These are phyloP conservation scores for Casuarina equisetifolia DNA, from an alignment of 306 rosid species.

Conservation along the genomic window DNA sequence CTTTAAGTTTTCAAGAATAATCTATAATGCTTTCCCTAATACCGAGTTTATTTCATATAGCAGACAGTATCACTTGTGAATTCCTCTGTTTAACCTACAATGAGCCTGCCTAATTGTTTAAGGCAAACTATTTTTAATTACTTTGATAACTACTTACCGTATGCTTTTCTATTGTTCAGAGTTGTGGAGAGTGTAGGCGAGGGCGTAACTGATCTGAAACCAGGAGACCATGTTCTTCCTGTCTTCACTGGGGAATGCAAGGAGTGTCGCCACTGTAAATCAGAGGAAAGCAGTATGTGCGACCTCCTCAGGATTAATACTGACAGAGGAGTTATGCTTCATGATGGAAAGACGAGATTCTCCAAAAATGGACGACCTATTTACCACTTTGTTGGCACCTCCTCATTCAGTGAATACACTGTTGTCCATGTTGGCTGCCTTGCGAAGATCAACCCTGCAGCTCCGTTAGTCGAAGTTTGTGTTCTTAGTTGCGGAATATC, in stretches of 20 bases:
- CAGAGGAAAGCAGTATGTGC: slow-evolving; percentile 96
- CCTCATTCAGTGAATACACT: slow-evolving; percentile 88
- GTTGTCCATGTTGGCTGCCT: slow-evolving; percentile 76
- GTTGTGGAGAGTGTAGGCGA: slow-evolving; percentile 84
- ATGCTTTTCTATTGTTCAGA: slow-evolving; percentile 30
- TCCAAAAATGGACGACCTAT: slow-evolving; percentile 70
- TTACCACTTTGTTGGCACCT: slow-evolving; percentile 84
- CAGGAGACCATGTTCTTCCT: slow-evolving; percentile 90
- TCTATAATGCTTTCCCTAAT: not conserved
- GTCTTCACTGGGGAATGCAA: slow-evolving; percentile 92
- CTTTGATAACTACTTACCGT: not conserved
- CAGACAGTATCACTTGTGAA: not conserved
- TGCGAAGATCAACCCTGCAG: slow-evolving; percentile 81
- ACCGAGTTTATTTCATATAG: not conserved
- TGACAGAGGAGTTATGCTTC: slow-evolving; percentile 76
- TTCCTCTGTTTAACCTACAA: not conserved
- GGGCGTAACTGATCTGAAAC: slow-evolving; percentile 79
- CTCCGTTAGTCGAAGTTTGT: slow-evolving; percentile 92
- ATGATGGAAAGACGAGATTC: slow-evolving; percentile 65
- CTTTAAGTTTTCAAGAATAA: not conserved
- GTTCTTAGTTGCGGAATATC: slow-evolving; percentile 89
- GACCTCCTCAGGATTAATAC: slow-evolving; percentile 88
- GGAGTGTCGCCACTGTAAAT: slow-evolving; percentile 77
- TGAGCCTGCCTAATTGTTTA: not conserved
- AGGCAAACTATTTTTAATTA: not conserved